Evolutionary conservation across 306 rosid genomes (phyloP).

Genomic region (Fagus crenata): DNA sequence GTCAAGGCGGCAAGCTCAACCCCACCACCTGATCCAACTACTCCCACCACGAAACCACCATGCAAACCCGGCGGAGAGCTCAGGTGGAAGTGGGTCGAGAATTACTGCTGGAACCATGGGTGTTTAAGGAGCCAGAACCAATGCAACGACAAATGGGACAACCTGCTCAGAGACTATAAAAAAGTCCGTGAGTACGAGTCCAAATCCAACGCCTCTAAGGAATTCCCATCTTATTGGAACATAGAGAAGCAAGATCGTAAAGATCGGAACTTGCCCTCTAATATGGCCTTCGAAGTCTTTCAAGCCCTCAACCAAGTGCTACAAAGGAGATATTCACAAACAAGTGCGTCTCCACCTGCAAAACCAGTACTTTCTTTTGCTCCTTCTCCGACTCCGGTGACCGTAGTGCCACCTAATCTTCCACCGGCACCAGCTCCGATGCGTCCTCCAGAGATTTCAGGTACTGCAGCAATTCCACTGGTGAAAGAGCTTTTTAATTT

Average conservation of each 20-base stretch:
- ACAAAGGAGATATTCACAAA: slow-evolving; percentile 42
- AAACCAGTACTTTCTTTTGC: background rate
- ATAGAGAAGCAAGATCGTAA: slow-evolving; percentile 55
- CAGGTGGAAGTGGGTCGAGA: slow-evolving; percentile 72
- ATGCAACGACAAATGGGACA: slow-evolving; percentile 75
- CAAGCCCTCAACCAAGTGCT: slow-evolving; percentile 57
- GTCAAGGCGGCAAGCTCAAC: slow-evolving; percentile 3
- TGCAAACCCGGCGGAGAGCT: slow-evolving; percentile 45
- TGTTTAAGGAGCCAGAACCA: slow-evolving; percentile 66
- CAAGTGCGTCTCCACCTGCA: slow-evolving; percentile 10
- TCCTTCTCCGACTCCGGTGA: slow-evolving; percentile 24
- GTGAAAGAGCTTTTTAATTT: slow-evolving; percentile 13
- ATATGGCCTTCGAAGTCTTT: slow-evolving; percentile 48
- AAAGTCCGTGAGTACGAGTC: slow-evolving; percentile 63
- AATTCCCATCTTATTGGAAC: slow-evolving; percentile 53
- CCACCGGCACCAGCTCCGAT: slow-evolving; percentile 18
- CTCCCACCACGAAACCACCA: background rate
- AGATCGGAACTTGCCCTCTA: slow-evolving; percentile 54
- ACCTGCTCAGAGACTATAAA: slow-evolving; percentile 60
- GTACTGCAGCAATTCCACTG: slow-evolving; percentile 36
- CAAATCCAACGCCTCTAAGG: slow-evolving; percentile 23
- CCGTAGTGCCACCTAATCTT: background rate
- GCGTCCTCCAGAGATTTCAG: slow-evolving; percentile 44
- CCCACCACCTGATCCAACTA: background rate
- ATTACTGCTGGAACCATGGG: slow-evolving; percentile 67